Conservation (phyloP, 495 filamentous ascomycete species). For the Letharia columbiana region DNA sequence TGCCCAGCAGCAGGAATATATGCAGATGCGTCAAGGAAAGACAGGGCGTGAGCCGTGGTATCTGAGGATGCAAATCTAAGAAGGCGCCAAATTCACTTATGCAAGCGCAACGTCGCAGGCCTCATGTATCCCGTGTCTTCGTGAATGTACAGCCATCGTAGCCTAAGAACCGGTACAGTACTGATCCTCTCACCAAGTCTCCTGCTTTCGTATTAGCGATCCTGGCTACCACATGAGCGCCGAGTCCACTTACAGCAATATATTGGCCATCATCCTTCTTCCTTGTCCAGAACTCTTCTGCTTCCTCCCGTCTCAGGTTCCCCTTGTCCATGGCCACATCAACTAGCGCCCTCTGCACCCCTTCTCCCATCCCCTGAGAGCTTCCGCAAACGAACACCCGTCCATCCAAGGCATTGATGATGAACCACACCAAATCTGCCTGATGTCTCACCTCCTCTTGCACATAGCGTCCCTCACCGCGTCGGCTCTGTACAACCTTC, state of each 20-base stretch:
- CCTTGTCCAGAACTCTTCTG: constrained; percentile 65
- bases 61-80: background rate
- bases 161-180: background rate
- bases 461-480: constrained; percentile 69
- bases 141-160: background rate
- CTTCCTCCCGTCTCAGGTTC: constrained; percentile 62
- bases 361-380: constrained; percentile 93
- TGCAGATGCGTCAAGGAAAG: background rate
- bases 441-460: constrained; percentile 81
- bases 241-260: constrained; percentile 58
- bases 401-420: constrained; percentile 88
- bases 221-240: background rate
- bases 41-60: background rate
- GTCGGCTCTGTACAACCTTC: constrained; percentile 80
- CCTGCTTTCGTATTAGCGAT: constrained; percentile 19
- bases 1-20: background rate
- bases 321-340: constrained; percentile 77
- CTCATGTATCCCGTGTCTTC: background rate
- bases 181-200: constrained; percentile 26
- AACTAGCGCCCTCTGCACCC: constrained; percentile 73
- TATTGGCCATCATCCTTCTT: constrained; percentile 83
- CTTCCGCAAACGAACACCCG: constrained; percentile 93
- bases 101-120: background rate
- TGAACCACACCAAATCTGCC: constrained; percentile 92
- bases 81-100: background rate